Evolutionary conservation across 257 asterid species (phyloP).

Genomic region (Mentha longifolia): DNA sequence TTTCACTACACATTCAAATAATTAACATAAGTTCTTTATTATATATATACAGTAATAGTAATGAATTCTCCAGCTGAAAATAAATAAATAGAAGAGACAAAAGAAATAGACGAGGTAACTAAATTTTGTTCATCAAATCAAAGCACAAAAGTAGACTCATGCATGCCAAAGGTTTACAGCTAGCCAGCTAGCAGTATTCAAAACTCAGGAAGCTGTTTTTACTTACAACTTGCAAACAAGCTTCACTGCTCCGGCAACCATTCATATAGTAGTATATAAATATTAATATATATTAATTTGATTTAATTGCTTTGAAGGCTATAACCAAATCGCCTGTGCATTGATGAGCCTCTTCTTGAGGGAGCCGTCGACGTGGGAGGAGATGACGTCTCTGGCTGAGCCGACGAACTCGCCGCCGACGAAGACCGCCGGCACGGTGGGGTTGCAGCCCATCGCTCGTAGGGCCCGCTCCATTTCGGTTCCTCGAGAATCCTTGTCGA

Average conservation of each 20-base stretch:
- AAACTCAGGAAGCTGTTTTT: constrained; percentile 30
- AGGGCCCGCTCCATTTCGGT: constrained; percentile 69
- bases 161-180: constrained; percentile 20
- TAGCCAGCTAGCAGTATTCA: background rate
- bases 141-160: constrained; percentile 40
- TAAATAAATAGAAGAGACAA: too few relatives aligned
- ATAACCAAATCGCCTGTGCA: constrained; percentile 81
- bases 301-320: too few relatives aligned
- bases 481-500: constrained; percentile 63
- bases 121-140: too few relatives aligned
- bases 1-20: too few relatives aligned
- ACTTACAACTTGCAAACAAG: constrained; percentile 32
- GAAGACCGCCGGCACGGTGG: constrained; percentile 74
- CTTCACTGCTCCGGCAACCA: constrained; percentile 24
- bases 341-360: constrained; percentile 64
- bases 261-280: too few relatives aligned
- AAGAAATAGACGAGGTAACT: too few relatives aligned
- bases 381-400: constrained; percentile 65
- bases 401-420: constrained; percentile 74
- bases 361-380: constrained; percentile 78
- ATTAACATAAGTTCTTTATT: too few relatives aligned
- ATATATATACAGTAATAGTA: too few relatives aligned
- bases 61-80: too few relatives aligned
- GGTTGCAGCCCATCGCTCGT: constrained; percentile 67
- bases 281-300: too few relatives aligned